Evolutionary conservation across 768 basidiomycete species (phyloP).

Genomic region (Collybia nuda): DNA sequence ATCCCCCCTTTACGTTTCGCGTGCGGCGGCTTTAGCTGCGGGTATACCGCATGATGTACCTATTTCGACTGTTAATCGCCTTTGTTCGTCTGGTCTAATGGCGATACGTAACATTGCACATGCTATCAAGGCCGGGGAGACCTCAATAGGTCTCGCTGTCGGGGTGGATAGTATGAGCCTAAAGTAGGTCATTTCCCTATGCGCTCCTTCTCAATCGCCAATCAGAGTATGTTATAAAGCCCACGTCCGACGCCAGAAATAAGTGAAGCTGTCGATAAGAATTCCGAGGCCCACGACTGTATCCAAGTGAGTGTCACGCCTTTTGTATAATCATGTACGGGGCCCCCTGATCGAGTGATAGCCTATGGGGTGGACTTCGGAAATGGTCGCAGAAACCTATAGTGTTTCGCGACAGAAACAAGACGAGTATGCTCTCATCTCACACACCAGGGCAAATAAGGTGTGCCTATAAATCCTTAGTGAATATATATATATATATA

Average conservation of each 20-base stretch:
- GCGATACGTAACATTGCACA: conserved; percentile 91
- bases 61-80: conserved; percentile 88
- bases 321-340: background rate
- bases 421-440: conserved; percentile 87
- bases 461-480: conserved; percentile 26
- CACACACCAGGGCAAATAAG: conserved; percentile 77
- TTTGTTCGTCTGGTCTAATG: conserved; percentile 94
- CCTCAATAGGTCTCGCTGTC: conserved; percentile 82
- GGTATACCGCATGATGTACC: conserved; percentile 87
- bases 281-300: conserved; percentile 71
- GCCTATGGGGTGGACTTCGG: conserved; percentile 97
- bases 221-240: conserved; percentile 31
- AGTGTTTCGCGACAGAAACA: conserved; percentile 79
- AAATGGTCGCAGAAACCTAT: conserved; percentile 83
- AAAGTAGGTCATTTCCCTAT: conserved; percentile 45
- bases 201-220: conserved; percentile 1
- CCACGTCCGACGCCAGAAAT: conserved; percentile 75
- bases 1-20: conserved; percentile 78
- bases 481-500: background rate
- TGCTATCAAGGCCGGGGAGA: conserved; percentile 80
- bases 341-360: conserved; percentile 20
- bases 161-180: conserved; percentile 84
- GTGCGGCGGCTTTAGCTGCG: conserved; percentile 85
- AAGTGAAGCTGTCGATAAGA: conserved; percentile 51
- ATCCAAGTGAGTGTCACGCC: conserved; percentile 51